These are phyloP conservation scores for Gloeophyllum trabeum DNA, from an alignment of 768 basidiomycete genomes.

Conservation along the genomic window DNA sequence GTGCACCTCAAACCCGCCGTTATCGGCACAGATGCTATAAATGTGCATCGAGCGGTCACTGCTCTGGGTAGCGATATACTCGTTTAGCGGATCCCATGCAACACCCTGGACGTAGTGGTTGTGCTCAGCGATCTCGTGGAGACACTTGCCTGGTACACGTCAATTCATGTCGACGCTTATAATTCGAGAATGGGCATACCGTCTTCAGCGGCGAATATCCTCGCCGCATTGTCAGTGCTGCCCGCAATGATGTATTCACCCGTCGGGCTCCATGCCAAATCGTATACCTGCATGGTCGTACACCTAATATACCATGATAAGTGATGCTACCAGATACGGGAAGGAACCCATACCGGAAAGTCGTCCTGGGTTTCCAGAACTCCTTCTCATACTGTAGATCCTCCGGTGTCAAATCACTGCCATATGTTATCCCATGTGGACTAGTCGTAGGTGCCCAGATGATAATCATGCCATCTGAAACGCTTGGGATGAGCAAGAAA, in stretches of 20 bases:
- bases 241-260: constrained; percentile 94
- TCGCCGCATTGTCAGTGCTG: constrained; percentile 90
- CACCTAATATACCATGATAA: constrained; percentile 35
- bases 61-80: constrained; percentile 95
- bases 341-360: constrained; percentile 52
- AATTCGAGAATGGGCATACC: constrained; percentile 30
- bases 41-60: constrained; percentile 95
- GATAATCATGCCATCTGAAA: constrained; percentile 89
- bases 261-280: constrained; percentile 93
- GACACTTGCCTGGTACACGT: constrained; percentile 54
- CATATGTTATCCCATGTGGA: constrained; percentile 63
- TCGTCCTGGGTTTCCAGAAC: constrained; percentile 84
- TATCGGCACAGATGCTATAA: constrained; percentile 70
- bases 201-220: constrained; percentile 68
- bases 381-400: constrained; percentile 89
- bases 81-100: constrained; percentile 96
- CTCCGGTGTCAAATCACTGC: constrained; percentile 69
- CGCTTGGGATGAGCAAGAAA: constrained; percentile 5
- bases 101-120: constrained; percentile 97
- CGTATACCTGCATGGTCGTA: constrained; percentile 94
- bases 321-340: background rate
- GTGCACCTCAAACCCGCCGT: constrained; percentile 80
- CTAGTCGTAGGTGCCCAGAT: constrained; percentile 83
- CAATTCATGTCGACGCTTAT: constrained; percentile 8
- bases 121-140: constrained; percentile 89